Conservation (phyloP, 768 basidiomycete genomes). For the Cystobasidium tubakii region DNA sequence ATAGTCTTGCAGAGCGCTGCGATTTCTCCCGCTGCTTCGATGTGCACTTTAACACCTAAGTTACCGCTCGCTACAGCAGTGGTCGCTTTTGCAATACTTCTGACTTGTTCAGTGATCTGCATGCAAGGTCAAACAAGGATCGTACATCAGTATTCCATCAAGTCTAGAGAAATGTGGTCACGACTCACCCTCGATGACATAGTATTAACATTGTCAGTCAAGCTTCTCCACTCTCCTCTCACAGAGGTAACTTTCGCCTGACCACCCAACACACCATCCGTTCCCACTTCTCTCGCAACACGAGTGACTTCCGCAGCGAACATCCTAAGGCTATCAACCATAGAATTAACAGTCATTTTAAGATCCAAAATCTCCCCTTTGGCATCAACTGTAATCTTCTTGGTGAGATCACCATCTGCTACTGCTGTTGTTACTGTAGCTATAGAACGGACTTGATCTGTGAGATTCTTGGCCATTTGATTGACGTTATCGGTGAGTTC, state of each 20-base stretch:
- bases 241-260: conserved; percentile 85
- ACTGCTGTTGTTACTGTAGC: conserved; percentile 75
- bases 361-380: conserved; percentile 68
- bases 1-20: conserved; percentile 93
- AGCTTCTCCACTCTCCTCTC: conserved; percentile 85
- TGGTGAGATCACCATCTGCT: conserved; percentile 78
- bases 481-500: conserved; percentile 46
- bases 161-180: too few relatives aligned
- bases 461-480: conserved; percentile 47
- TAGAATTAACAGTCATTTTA: conserved; percentile 70
- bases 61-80: conserved; percentile 92
- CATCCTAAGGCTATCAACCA: conserved; percentile 82
- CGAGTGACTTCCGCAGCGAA: conserved; percentile 81
- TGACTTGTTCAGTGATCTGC: conserved; percentile 53
- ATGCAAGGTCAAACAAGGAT: not conserved
- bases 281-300: conserved; percentile 83
- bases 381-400: conserved; percentile 77
- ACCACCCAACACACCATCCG: conserved; percentile 81
- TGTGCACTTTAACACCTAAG: conserved; percentile 83
- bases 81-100: conserved; percentile 48
- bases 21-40: conserved; percentile 92
- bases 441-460: conserved; percentile 50
- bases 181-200: conserved; percentile 47
- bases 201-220: conserved; percentile 78
- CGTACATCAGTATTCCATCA: too few relatives aligned